Evolutionary conservation across 2,329 filamentous ascomycete genomes (phyloP).

Genomic region (Pseudocercospora crystallina): DNA sequence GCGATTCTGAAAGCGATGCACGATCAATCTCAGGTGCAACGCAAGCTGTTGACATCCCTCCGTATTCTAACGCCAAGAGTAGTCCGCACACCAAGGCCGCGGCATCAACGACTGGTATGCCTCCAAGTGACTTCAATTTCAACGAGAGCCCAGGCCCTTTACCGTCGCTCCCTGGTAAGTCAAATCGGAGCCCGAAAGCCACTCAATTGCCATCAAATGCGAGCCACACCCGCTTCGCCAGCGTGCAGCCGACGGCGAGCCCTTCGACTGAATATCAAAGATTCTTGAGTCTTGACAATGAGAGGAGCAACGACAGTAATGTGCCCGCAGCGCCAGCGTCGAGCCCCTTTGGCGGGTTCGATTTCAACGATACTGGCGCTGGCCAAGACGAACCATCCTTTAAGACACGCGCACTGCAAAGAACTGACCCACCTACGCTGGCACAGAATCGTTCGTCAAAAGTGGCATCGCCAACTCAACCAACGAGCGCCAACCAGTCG

Average conservation of each 20-base stretch:
- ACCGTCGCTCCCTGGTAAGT: no score
- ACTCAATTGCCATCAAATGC: neutral
- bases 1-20: neutral
- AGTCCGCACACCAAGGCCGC: no score
- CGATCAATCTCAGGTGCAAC: neutral
- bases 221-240: neutral
- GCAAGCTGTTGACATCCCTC: neutral
- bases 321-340: neutral
- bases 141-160: no score
- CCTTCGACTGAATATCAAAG: neutral
- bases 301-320: no score
- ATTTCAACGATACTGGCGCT: constrained; percentile 1
- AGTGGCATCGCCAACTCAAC: neutral
- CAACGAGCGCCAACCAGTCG: neutral
- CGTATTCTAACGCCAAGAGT: no score
- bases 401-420: no score
- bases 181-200: no score
- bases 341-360: constrained; percentile 11
- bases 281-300: no score
- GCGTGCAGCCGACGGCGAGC: neutral
- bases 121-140: no score
- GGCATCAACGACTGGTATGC: no score
- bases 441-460: neutral
- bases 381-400: neutral
- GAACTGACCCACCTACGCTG: no score